Conservation (phyloP, 257 asterid genomes). For the Marsdenia floribunda region DNA sequence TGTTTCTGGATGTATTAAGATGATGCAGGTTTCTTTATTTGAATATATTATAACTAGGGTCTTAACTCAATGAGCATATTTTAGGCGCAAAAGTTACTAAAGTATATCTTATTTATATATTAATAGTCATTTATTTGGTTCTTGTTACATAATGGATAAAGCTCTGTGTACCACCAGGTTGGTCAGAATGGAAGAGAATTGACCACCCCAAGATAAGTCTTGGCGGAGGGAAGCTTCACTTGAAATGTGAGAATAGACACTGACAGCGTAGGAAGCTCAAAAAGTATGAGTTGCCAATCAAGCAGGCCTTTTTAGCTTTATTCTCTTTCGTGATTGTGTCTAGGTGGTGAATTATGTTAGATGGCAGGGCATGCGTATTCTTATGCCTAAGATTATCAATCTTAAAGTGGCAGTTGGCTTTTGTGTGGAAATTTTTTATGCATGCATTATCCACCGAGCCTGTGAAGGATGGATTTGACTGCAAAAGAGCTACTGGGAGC, state of each 20-base stretch:
- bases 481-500: neutral
- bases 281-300: neutral
- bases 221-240: neutral
- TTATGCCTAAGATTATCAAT: neutral
- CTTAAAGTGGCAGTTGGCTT: neutral
- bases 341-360: neutral
- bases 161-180: slow-evolving; percentile 10
- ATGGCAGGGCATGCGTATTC: neutral
- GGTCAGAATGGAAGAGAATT: slow-evolving; percentile 7
- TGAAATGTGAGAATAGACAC: slow-evolving; percentile 2
- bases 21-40: neutral
- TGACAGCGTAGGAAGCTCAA: neutral
- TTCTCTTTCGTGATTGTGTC: neutral
- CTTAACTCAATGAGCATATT: neutral
- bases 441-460: neutral
- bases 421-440: neutral
- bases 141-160: neutral
- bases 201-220: slow-evolving; percentile 1
- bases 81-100: neutral
- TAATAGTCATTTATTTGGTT: neutral
- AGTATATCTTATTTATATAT: neutral
- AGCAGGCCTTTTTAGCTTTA: neutral
- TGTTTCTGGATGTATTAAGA: neutral
- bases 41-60: neutral
- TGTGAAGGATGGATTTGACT: neutral